Evolutionary conservation across 768 basidiomycete genomes (phyloP).

Genomic region (Suillus occidentalis): DNA sequence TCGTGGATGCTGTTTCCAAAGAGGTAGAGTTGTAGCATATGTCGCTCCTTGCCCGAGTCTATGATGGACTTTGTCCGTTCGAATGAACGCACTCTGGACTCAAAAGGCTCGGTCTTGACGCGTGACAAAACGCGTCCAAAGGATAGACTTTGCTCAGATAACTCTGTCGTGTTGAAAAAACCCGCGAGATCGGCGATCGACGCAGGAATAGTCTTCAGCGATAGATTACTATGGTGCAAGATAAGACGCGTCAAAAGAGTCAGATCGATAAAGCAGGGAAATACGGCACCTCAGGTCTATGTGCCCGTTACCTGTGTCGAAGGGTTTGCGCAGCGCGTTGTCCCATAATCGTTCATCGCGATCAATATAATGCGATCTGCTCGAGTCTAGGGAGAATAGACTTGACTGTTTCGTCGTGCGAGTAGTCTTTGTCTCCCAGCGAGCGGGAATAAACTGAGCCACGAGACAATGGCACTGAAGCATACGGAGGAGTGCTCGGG

Average conservation of each 20-base stretch:
- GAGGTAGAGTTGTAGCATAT: conserved; percentile 58
- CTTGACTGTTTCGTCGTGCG: conserved; percentile 9
- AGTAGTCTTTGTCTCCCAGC: conserved; percentile 27
- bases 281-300: conserved; percentile 57
- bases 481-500: conserved; percentile 21
- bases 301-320: conserved; percentile 48
- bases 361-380: conserved; percentile 23
- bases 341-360: conserved; percentile 48
- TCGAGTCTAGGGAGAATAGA: conserved; percentile 14
- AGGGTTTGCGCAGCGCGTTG: conserved; percentile 39
- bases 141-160: conserved; percentile 30
- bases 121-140: conserved; percentile 33
- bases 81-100: conserved; percentile 22
- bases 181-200: conserved; percentile 45
- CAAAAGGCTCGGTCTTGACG: conserved; percentile 35
- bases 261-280: not conserved
- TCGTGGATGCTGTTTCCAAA: conserved; percentile 50
- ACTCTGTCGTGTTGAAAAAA: conserved; percentile 45
- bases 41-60: conserved; percentile 40
- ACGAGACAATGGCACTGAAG: conserved; percentile 12
- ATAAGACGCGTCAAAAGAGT: conserved; percentile 3
- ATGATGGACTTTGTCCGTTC: conserved; percentile 28
- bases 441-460: conserved; percentile 17
- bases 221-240: conserved; percentile 29
- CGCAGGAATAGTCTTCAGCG: conserved; percentile 50